Evolutionary conservation across 306 rosid species (phyloP).

Genomic region (Malus domestica): ASM211411v1 NC_041796.1:2830501-2831000

Average conservation of each 20-base stretch:
- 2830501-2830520: slow-evolving; percentile 70
- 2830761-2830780: slow-evolving; percentile 84
- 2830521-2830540: slow-evolving; percentile 79
- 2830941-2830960: slow-evolving; percentile 67
- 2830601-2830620: slow-evolving; percentile 57
- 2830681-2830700: slow-evolving; percentile 71
- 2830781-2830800: slow-evolving; percentile 71
- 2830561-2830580: slow-evolving; percentile 90
- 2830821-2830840: slow-evolving; percentile 90
- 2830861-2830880: slow-evolving; percentile 66
- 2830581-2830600: slow-evolving; percentile 75
- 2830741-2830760: slow-evolving; percentile 66
- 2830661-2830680: slow-evolving; percentile 85
- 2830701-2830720: slow-evolving; percentile 60
- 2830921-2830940: slow-evolving; percentile 54
- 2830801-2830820: slow-evolving; percentile 47
- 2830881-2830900: slow-evolving; percentile 69
- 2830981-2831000: neutral
- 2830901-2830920: slow-evolving; percentile 33
- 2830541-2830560: slow-evolving; percentile 57
- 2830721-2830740: slow-evolving; percentile 67
- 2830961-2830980: slow-evolving; percentile 13
- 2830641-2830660: slow-evolving; percentile 75
- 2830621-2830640: slow-evolving; percentile 58
- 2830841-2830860: slow-evolving; percentile 44